Evolutionary conservation across 306 rosid species (phyloP), one percentile per base, ranked within the genome.

Genomic region (Prunus salicina): DNA sequence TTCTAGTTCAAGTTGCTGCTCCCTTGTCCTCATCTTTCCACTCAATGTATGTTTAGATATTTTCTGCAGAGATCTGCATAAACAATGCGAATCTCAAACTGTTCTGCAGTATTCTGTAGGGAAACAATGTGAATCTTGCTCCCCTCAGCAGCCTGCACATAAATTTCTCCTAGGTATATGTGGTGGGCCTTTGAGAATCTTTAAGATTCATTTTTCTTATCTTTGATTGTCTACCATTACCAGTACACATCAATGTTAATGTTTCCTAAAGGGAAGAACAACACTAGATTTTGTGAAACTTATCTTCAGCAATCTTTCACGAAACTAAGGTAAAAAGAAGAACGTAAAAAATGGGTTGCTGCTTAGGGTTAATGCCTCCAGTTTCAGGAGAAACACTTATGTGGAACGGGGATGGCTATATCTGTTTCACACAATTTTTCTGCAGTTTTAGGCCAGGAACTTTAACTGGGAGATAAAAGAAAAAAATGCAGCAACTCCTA

Each of bases 121-220:
- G 57, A 22, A 55, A 53, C 62, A 69, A 30, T 60, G 53, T 69
- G 43, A 69, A 56, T 69, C 76, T 57, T n/a, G 65, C 58, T 12
- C 12, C 58, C 28, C 41, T 51, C 62, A 16, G 61, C n/a, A 49
- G 73, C 24, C 22, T 13, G 56, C 74, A 63, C 62, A 63, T 28
- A 28, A 69, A 41, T 41, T 51, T 68, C 62, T 66, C 22, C 46
- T 43, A 19, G 51, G 61, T 10, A 43, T 57, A 27, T 62, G 75
- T 69, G 63, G 80, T 69, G 63, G 80, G 69, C 41, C 80, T 47
- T 9, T 27, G 34, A 58, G 51, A 77, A 46, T 77, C 77, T 60
- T 73, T 43, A 74, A 25, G 49, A 71, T 55, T n/a, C n/a, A 28
- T 32, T 30, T 51, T 38, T 32, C 5, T 72, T 27, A 76, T 64